Evolutionary conservation across 768 basidiomycete species (phyloP).

Genomic region (Coprinopsis cinerea): DNA sequence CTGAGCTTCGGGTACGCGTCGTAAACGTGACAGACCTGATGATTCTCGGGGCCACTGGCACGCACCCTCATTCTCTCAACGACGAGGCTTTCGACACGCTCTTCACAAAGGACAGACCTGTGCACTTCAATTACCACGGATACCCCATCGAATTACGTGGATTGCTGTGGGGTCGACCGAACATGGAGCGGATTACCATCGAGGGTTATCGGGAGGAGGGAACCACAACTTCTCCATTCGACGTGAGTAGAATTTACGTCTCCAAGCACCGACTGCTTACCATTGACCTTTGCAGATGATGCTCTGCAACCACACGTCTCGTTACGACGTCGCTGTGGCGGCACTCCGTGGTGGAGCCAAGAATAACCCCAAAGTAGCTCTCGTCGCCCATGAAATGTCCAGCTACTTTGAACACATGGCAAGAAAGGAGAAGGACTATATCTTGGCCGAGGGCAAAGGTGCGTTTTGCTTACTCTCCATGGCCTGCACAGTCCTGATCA

Average conservation of each 20-base stretch:
- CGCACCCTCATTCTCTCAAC: conserved; percentile 71
- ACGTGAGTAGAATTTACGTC: conserved; percentile 33
- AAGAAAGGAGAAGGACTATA: conserved; percentile 56
- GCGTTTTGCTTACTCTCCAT: conserved; percentile 4
- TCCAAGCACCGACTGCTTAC: not conserved
- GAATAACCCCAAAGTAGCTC: conserved; percentile 48
- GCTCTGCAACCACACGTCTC: conserved; percentile 62
- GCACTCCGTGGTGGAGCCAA: conserved; percentile 53
- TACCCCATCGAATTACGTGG: conserved; percentile 71
- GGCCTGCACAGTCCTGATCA: not conserved
- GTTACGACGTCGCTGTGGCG: conserved; percentile 57
- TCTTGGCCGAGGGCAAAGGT: conserved; percentile 56
- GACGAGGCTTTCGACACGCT: conserved; percentile 58
- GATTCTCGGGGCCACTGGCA: conserved; percentile 63
- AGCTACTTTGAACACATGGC: conserved; percentile 55
- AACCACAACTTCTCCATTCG: conserved; percentile 80
- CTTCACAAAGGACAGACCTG: conserved; percentile 62
- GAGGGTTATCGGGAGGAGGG: conserved; percentile 69
- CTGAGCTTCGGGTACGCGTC: conserved; percentile 74
- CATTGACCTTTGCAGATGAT: conserved; percentile 49
- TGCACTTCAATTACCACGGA: conserved; percentile 84
- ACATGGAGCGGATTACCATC: conserved; percentile 44
- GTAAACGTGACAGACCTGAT: conserved; percentile 89
- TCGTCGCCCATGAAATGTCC: conserved; percentile 51
- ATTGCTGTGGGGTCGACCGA: conserved; percentile 51